phyloP scores from a whole-genome alignment of 495 filamentous ascomycete genomes.

The Friedmanniomyces simplex region DNA sequence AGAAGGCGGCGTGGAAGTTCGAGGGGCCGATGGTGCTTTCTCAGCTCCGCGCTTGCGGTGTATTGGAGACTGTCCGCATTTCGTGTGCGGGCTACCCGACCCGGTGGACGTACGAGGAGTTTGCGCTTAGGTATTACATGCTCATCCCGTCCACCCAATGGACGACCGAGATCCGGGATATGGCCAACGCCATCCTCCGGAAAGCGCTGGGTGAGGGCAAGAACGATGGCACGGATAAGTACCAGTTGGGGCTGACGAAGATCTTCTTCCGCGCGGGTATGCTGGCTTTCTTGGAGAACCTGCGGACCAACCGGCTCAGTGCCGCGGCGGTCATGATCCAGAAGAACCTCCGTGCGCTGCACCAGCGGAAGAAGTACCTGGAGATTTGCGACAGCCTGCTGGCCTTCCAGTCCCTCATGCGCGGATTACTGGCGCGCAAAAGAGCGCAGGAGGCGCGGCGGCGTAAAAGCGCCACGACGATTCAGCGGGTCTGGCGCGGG shows the following conservation, averaged over 20 bases:
- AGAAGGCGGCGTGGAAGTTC: slow-evolving; percentile 94
- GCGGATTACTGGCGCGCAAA: slow-evolving; percentile 66
- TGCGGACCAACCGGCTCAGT: slow-evolving; percentile 79
- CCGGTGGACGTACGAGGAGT: slow-evolving; percentile 98
- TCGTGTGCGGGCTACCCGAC: slow-evolving; percentile 97
- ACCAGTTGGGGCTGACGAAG: slow-evolving; percentile 92
- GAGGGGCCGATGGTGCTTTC: slow-evolving; percentile 98
- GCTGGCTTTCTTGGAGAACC: slow-evolving; percentile 93
- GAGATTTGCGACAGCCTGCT: slow-evolving; percentile 75
- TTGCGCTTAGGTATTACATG: slow-evolving; percentile 97
- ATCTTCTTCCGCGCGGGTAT: slow-evolving; percentile 99
- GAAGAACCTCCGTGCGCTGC: slow-evolving; percentile 93
- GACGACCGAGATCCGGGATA: slow-evolving; percentile 86
- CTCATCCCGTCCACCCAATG: slow-evolving; percentile 81
- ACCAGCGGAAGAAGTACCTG: slow-evolving; percentile 85
- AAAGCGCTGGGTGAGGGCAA: slow-evolving; percentile 74
- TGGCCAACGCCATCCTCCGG: slow-evolving; percentile 83
- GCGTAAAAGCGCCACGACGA: slow-evolving; percentile 79
- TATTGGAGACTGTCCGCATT: slow-evolving; percentile 95
- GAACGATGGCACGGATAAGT: slow-evolving; percentile 80
- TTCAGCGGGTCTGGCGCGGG: slow-evolving; percentile 91
- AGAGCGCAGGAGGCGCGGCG: slow-evolving; percentile 70
- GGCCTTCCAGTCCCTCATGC: slow-evolving; percentile 59
- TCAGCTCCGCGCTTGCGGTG: slow-evolving; percentile 95
- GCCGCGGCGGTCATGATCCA: slow-evolving; percentile 97